These are phyloP conservation scores for Exophiala viscosa DNA, from an alignment of 2,329 filamentous ascomycete genomes.

Conservation along the genomic window DNA sequence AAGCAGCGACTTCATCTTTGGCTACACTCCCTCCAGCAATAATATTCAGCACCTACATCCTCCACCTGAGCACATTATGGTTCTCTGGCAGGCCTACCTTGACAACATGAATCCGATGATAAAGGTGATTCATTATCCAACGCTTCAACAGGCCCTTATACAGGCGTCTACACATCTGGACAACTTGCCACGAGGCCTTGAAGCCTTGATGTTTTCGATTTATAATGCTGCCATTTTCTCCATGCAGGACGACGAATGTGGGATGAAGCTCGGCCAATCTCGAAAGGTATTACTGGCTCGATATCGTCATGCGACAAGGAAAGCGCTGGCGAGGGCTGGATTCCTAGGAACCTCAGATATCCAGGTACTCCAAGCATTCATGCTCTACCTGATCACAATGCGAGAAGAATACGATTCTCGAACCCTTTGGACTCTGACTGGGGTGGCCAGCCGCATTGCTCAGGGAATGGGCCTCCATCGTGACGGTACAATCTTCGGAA, in stretches of 20 bases:
- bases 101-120: slow-evolving; percentile 71
- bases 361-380: slow-evolving; percentile 59
- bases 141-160: slow-evolving; percentile 62
- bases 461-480: slow-evolving; percentile 37
- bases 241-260: slow-evolving; percentile 35
- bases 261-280: slow-evolving; percentile 53
- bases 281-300: slow-evolving; percentile 48
- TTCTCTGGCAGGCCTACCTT: slow-evolving; percentile 70
- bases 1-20: slow-evolving; percentile 24
- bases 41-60: slow-evolving; percentile 29
- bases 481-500: slow-evolving; percentile 44
- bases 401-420: slow-evolving; percentile 42
- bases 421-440: slow-evolving; percentile 44
- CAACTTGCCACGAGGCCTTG: slow-evolving; percentile 36
- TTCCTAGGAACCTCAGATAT: slow-evolving; percentile 61
- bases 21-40: slow-evolving; percentile 24
- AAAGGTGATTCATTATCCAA: slow-evolving; percentile 69
- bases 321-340: slow-evolving; percentile 60
- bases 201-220: slow-evolving; percentile 58
- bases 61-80: slow-evolving; percentile 48
- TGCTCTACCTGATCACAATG: slow-evolving; percentile 58
- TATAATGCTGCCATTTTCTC: slow-evolving; percentile 58
- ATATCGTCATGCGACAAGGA: slow-evolving; percentile 61
- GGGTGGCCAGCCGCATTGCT: slow-evolving; percentile 42
- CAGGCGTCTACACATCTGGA: slow-evolving; percentile 50